A percentile compares a stretch with the other conserved stretches of the same genome.
phyloP scores from a whole-genome alignment of 352 stramenopile species.

The Plasmopara viticola region DNA sequence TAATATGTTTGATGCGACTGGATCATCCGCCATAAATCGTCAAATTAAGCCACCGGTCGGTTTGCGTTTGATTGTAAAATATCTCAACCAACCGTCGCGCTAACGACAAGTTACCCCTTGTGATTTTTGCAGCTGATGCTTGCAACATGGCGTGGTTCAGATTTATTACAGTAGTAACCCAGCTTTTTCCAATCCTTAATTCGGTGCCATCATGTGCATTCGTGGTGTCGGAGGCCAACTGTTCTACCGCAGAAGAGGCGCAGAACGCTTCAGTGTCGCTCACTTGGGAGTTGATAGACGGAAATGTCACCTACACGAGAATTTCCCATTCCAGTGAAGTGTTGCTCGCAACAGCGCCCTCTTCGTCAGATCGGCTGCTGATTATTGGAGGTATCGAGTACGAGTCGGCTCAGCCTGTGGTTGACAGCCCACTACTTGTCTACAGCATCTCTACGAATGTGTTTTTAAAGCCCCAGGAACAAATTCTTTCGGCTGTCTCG shows the following conservation, averaged over 20 bases:
- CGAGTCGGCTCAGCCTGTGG: slow-evolving; percentile 59
- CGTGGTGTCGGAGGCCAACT: too few relatives aligned
- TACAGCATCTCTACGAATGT: slow-evolving; percentile 29
- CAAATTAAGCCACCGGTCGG: neutral
- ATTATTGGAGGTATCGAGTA: slow-evolving; percentile 65
- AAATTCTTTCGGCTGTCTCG: too few relatives aligned
- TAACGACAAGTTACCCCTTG: slow-evolving; percentile 1
- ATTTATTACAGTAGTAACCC: neutral
- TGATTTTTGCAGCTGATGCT: slow-evolving; percentile 4
- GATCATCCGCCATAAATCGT: slow-evolving; percentile 13
- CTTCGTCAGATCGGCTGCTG: slow-evolving; percentile 26
- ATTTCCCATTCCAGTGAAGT: slow-evolving; percentile 18
- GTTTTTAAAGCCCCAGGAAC: too few relatives aligned
- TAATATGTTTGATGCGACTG: neutral
- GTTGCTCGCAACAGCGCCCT: slow-evolving; percentile 7
- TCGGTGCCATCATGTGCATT: too few relatives aligned
- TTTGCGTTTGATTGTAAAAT: neutral
- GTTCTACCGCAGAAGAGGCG: too few relatives aligned
- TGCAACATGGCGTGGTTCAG: neutral
- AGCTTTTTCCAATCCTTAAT: neutral
- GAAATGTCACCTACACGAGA: too few relatives aligned
- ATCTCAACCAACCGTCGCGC: slow-evolving; percentile 18
- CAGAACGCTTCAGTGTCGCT: too few relatives aligned
- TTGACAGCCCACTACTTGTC: slow-evolving; percentile 47
- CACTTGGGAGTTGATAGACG: too few relatives aligned